A percentile compares a stretch with the other conserved stretches of the same genome.
Conservation (phyloP, 371 early-diverging fungal species). For the Mucor ambiguus region DNA sequence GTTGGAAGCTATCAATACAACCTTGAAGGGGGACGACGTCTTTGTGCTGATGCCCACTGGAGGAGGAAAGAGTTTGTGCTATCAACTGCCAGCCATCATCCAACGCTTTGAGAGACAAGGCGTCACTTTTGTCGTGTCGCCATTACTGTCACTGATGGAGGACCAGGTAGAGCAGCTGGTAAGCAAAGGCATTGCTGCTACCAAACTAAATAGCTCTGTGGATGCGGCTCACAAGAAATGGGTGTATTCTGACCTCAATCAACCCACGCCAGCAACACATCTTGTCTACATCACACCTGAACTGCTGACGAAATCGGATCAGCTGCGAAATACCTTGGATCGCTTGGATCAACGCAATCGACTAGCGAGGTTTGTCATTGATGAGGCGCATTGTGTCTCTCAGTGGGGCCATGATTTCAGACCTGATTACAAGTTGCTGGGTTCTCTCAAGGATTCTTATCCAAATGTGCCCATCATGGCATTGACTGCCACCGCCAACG, state of each 20-base stretch:
- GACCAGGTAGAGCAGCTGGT: conserved; percentile 95
- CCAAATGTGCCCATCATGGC: conserved; percentile 95
- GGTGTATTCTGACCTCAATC: conserved; percentile 61
- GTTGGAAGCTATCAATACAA: conserved; percentile 92
- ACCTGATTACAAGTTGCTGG: conserved; percentile 80
- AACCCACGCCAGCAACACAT: conserved; percentile 39
- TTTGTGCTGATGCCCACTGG: conserved; percentile 99
- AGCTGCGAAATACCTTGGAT: conserved; percentile 64
- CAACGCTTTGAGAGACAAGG: conserved; percentile 57
- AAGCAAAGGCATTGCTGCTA: conserved; percentile 78
- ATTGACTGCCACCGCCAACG: conserved; percentile 98
- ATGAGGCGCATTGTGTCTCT: conserved; percentile 97
- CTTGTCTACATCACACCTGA: conserved; percentile 98
- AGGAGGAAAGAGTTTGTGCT: conserved; percentile 99
- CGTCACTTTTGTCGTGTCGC: conserved; percentile 96
- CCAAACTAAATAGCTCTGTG: conserved; percentile 73
- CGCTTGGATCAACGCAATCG: conserved; percentile 57
- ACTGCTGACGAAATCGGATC: conserved; percentile 75
- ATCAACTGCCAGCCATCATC: conserved; percentile 94
- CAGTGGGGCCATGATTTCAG: conserved; percentile 96
- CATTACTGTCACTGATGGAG: conserved; percentile 96
- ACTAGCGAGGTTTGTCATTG: conserved; percentile 94
- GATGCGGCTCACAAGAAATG: conserved; percentile 52
- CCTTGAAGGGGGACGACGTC: conserved; percentile 86
- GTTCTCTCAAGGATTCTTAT: conserved; percentile 63